Conservation (phyloP, 2,329 filamentous ascomycete genomes). For the Davidsoniella australis region DNA sequence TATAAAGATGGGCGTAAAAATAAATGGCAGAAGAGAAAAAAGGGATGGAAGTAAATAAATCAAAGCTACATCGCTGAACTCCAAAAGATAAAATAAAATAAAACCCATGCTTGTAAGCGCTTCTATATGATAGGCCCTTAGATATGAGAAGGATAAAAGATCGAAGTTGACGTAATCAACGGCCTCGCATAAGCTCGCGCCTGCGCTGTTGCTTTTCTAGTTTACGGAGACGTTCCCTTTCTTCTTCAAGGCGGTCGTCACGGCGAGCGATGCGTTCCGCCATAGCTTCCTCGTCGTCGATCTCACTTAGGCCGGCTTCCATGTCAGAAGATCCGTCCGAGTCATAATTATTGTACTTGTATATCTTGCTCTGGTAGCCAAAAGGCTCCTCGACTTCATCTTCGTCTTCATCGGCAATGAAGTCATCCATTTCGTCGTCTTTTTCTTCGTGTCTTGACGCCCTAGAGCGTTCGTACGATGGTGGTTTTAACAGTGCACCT, state of each 20-base stretch:
- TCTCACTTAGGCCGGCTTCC: conserved; percentile 59
- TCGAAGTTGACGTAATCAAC: background rate
- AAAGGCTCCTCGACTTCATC: conserved; percentile 29
- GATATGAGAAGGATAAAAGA: conserved; percentile 1
- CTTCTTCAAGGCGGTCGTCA: conserved; percentile 50
- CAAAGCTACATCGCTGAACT: background rate
- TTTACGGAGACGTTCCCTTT: conserved; percentile 43
- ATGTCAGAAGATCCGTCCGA: conserved; percentile 58
- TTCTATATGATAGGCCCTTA: background rate
- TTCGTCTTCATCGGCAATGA: conserved; percentile 44
- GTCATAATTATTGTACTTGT: conserved; percentile 31
- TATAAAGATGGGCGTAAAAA: background rate
- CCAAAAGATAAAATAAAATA: background rate
- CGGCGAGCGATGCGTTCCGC: conserved; percentile 45
- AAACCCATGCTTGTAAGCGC: conserved; percentile 4
- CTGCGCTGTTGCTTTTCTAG: conserved; percentile 43
- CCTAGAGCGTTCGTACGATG: conserved; percentile 16
- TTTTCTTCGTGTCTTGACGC: conserved; percentile 37
- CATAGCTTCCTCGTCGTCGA: conserved; percentile 51
- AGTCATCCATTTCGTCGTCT: conserved; percentile 44
- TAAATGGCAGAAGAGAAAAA: background rate
- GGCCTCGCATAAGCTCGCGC: conserved; percentile 19
- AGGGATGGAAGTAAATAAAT: background rate
- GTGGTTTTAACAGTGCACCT: conserved; percentile 24
- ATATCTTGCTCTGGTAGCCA: background rate